These are phyloP conservation scores for Pythium pyrilobum DNA, from an alignment of 352 stramenopile species.

Conservation along the genomic window DNA sequence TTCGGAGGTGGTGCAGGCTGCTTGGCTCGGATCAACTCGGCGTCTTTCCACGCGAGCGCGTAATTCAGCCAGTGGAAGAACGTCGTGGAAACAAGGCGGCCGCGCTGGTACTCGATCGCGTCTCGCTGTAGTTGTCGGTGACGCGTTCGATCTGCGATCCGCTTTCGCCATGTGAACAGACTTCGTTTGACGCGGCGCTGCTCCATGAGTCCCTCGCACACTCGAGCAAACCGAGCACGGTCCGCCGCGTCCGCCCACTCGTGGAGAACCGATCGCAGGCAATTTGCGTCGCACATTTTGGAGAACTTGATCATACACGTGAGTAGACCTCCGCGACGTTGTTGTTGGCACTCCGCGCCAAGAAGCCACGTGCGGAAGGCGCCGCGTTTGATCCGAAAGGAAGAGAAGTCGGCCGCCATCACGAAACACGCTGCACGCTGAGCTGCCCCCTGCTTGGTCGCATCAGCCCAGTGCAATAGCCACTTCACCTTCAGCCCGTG, in stretches of 20 bases:
- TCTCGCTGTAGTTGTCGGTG: conserved; percentile 10
- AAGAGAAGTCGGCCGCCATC: not conserved
- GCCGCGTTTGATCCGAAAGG: not conserved
- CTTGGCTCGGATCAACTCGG: conserved; percentile 6
- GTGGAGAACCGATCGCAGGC: not conserved
- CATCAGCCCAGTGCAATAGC: conserved; percentile 7
- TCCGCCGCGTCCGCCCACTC: conserved; percentile 2
- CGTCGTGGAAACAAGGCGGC: conserved; percentile 26
- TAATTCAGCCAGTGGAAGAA: conserved; percentile 81
- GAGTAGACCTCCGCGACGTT: conserved; percentile 43
- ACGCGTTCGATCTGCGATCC: conserved; percentile 5
- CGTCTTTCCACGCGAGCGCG: conserved; percentile 62
- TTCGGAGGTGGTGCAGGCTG: not conserved
- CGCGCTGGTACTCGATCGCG: conserved; percentile 21
- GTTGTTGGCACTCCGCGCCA: conserved; percentile 15
- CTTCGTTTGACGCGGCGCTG: not conserved
- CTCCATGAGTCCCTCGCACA: not conserved
- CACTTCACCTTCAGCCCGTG: conserved; percentile 6
- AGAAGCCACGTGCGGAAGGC: not conserved
- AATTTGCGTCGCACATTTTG: too few relatives aligned
- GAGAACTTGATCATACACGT: conserved; percentile 46
- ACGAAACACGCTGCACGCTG: not conserved
- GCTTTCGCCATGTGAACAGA: conserved; percentile 2
- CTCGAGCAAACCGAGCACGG: not conserved
- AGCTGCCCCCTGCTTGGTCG: not conserved